Base-by-base conservation (phyloP, 257 asterid species). In the Solanum microdontum region DNA sequence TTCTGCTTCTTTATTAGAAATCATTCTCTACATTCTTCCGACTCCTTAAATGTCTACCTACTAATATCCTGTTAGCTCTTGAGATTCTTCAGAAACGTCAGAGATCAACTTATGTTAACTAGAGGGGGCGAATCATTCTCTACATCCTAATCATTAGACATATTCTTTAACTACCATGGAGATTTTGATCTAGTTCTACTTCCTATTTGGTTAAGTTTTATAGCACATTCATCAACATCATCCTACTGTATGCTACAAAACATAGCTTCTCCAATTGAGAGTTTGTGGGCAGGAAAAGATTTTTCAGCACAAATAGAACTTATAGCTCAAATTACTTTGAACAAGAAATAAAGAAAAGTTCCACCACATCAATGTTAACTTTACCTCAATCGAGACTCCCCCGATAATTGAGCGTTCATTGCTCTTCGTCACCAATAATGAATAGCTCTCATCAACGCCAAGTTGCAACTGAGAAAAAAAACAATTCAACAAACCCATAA, bases 391-490 rank as follows among this genome's bases (percentile, higher is more conserved):
- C 5, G 94, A 92, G 76, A 91, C 88, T 26, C 87, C 96, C 26
- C 93, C 97, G 43, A 94, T 88, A 74, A 96, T 90, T 6, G 99
- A 96, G 40, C 80, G 92, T 74, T 86, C 93, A 36, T 93, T 93
- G 15, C 85, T 86, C 86, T 90, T 92, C 5, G 94, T 92, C 91
- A 94, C 97, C 88, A 92, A 88, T 88, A 95, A 89, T 26, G 98
- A 88, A 88, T 96, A 96, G 91, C 97, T 96, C 94, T 96, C 99
- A 80, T 96, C 99, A 58, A 93, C 94, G 75, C 98, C 99, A 77
- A 96, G 97, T 89, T 94, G 94, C 86, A 96, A 93, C 98, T 96
- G 86, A 86, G 89, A 69, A 66, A 40, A 77, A 86, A 48, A 74
- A 83, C 48, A 1, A 84, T 17, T 14, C 43, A 64, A 34, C 17